Conservation (phyloP, 169 alveolate genomes). For the Pseudocohnilembus persalinus region DNA sequence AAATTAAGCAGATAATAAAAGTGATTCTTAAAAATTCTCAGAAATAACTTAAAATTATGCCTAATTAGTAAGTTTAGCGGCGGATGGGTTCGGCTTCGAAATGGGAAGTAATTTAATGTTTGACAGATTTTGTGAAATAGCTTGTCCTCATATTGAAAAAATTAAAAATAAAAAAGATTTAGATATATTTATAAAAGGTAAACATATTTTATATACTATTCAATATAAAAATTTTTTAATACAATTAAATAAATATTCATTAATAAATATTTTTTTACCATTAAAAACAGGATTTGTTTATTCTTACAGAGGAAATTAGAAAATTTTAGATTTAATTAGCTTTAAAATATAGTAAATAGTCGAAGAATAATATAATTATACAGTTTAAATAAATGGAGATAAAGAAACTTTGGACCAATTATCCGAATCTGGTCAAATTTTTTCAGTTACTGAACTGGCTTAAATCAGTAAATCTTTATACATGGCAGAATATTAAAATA, state of each 20-base stretch:
- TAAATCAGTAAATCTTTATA: neutral
- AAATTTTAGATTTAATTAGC: neutral
- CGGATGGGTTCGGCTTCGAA: slow-evolving; percentile 19
- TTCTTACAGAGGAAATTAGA: slow-evolving; percentile 8
- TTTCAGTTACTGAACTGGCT: slow-evolving; percentile 11
- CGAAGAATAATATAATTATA: neutral
- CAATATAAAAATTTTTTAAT: too few relatives aligned
- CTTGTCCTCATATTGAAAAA: neutral
- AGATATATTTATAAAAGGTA: neutral
- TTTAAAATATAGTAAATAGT: neutral
- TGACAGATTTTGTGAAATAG: neutral
- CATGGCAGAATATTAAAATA: slow-evolving; percentile 1
- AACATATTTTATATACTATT: too few relatives aligned
- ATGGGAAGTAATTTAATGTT: slow-evolving; percentile 6
- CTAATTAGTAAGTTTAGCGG: neutral
- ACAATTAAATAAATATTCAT: too few relatives aligned
- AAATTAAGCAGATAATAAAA: neutral
- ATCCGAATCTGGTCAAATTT: neutral
- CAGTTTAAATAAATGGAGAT: neutral
- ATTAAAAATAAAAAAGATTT: slow-evolving; percentile 2
- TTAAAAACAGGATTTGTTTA: slow-evolving; percentile 17
- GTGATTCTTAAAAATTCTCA: too few relatives aligned
- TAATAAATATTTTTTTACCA: too few relatives aligned
- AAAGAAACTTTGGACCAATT: neutral
- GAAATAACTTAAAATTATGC: too few relatives aligned